Conservation (phyloP, 306 rosid genomes). For the Cicer chorassanicum region DNA sequence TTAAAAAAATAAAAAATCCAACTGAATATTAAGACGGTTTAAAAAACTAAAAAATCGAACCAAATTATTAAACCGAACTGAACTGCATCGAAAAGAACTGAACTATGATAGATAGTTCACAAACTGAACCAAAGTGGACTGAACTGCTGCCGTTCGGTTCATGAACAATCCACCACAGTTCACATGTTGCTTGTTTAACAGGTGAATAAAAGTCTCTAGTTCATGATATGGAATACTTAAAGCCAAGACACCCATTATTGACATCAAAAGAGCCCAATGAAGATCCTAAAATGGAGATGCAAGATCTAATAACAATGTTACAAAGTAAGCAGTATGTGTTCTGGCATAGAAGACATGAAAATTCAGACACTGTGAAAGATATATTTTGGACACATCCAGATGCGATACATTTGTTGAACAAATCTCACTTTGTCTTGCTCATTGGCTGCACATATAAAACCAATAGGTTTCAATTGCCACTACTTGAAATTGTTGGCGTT, state of each 20-base stretch:
- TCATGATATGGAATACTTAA: not conserved
- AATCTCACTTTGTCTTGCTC: not conserved
- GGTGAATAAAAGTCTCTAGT: not conserved
- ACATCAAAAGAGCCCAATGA: conserved; percentile 3
- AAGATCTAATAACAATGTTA: not conserved
- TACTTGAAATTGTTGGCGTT: conserved; percentile 17
- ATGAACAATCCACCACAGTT: too few species aligned
- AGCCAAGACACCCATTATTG: not conserved
- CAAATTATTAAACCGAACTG: too few species aligned
- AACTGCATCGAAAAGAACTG: too few species aligned
- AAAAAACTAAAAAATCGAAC: too few species aligned
- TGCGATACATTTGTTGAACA: not conserved
- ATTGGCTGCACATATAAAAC: not conserved
- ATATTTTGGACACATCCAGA: conserved; percentile 1
- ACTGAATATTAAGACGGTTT: too few species aligned
- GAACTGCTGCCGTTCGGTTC: too few species aligned
- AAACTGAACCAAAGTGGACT: too few species aligned
- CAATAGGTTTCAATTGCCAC: not conserved
- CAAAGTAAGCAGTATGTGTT: not conserved
- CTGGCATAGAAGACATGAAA: not conserved
- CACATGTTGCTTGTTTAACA: not conserved
- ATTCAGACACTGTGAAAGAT: not conserved
- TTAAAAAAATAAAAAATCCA: too few species aligned
- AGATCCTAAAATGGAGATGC: not conserved
- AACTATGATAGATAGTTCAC: too few species aligned